A percentile compares a stretch with the other conserved stretches of the same genome.
phyloP scores from a whole-genome alignment of 345 rosid genomes.

The Eutrema heterophyllum region DNA sequence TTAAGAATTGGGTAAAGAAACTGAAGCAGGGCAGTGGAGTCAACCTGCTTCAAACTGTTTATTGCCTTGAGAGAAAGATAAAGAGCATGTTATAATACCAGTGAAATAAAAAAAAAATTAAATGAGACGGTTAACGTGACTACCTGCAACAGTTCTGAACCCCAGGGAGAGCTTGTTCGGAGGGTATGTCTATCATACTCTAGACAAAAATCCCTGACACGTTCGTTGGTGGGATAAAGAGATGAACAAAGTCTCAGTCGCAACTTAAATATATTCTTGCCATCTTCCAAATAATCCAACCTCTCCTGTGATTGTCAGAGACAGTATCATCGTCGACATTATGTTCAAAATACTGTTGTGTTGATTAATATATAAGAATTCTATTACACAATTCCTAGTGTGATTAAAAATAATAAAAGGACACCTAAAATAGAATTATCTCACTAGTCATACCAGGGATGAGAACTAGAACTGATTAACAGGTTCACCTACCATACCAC shows the following conservation, averaged over 20 bases:
- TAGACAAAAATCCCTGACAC: slow-evolving; percentile 93
- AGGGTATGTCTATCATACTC: slow-evolving; percentile 98
- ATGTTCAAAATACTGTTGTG: slow-evolving; percentile 7
- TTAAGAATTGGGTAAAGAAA: slow-evolving; percentile 94
- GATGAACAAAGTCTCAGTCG: slow-evolving; percentile 93
- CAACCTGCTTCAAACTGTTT: slow-evolving; percentile 96
- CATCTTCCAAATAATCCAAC: slow-evolving; percentile 95
- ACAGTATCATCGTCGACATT: not conserved
- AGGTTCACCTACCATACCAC: slow-evolving; percentile 2
- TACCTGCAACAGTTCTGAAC: slow-evolving; percentile 99
- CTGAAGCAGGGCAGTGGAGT: slow-evolving; percentile 96
- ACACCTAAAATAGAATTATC: not conserved
- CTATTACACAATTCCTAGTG: not conserved
- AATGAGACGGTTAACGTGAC: slow-evolving; percentile 13
- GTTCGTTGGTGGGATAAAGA: slow-evolving; percentile 84
- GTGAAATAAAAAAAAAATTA: not conserved
- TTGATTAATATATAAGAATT: not conserved
- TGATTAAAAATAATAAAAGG: not conserved
- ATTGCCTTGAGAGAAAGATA: slow-evolving; percentile 61
- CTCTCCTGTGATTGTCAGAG: slow-evolving; percentile 60
- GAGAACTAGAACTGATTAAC: not conserved
- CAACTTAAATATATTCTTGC: slow-evolving; percentile 76
- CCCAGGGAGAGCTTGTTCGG: slow-evolving; percentile 96
- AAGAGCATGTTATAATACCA: slow-evolving; percentile 4
- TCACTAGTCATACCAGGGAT: not conserved